These are phyloP conservation scores for Alloteropsis angusta DNA, from an alignment of 202 grass and related monocot species.

Conservation along the genomic window DNA sequence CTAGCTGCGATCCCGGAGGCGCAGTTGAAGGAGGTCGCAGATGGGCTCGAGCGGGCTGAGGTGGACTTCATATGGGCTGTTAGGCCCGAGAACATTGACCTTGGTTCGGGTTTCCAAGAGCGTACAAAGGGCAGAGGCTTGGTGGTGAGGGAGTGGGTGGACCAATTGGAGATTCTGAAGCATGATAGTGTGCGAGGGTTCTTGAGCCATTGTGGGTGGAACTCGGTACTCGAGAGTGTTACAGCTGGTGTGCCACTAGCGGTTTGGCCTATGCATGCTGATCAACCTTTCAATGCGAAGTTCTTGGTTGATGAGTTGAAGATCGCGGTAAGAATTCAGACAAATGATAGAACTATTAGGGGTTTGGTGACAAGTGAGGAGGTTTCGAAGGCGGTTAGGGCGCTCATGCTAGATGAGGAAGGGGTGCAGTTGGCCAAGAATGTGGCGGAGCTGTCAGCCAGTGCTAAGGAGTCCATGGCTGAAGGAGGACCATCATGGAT, in stretches of 20 bases:
- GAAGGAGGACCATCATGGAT: constrained; percentile 24
- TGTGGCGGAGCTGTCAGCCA: background rate
- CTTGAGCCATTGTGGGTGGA: constrained; percentile 55
- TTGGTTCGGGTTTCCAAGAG: constrained; percentile 29
- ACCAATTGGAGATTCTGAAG: constrained; percentile 18
- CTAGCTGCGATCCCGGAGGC: background rate
- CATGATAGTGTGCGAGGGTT: constrained; percentile 36
- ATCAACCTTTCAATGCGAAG: constrained; percentile 32
- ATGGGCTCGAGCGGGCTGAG: constrained; percentile 15
- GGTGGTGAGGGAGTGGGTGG: constrained; percentile 40
- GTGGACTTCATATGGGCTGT: constrained; percentile 49
- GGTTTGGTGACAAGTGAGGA: constrained; percentile 28
- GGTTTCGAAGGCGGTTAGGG: background rate
- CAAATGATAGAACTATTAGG: constrained; percentile 19
- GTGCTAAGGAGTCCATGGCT: background rate
- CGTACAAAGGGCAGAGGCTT: constrained; percentile 1
- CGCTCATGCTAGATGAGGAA: constrained; percentile 2
- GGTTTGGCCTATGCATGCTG: constrained; percentile 38
- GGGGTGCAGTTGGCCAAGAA: background rate
- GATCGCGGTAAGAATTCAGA: constrained; percentile 32
- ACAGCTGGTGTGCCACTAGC: constrained; percentile 25
- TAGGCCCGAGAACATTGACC: background rate
- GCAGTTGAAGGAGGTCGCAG: constrained; percentile 31
- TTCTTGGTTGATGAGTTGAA: constrained; percentile 40
- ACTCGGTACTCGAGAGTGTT: constrained; percentile 46